Evolutionary conservation across 805 yeast genomes (phyloP).

Genomic region (Blastobotrys muscicola): DNA sequence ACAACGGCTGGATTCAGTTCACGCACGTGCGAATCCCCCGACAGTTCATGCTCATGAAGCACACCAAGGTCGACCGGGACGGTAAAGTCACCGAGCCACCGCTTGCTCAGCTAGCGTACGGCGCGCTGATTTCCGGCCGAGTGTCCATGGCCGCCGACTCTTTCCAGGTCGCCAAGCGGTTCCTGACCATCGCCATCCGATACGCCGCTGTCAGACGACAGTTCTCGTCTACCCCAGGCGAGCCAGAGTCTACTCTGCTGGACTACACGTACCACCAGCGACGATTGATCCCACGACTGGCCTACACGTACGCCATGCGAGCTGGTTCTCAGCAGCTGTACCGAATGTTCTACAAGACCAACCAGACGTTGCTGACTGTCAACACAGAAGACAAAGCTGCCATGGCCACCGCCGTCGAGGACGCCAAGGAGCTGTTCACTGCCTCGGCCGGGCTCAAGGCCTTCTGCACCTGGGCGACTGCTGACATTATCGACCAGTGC

Average conservation of each 20-base stretch:
- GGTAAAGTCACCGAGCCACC: constrained; percentile 72
- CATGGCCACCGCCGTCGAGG: constrained; percentile 40
- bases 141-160: constrained; percentile 85
- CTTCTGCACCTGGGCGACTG: constrained; percentile 78
- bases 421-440: constrained; percentile 68
- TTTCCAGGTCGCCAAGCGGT: constrained; percentile 67
- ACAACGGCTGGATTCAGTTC: constrained; percentile 94
- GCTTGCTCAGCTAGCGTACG: constrained; percentile 77
- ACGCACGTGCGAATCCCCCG: constrained; percentile 74
- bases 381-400: constrained; percentile 37
- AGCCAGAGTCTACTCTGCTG: constrained; percentile 59
- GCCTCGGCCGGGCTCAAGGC: constrained; percentile 84
- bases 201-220: constrained; percentile 87
- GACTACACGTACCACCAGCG: constrained; percentile 85
- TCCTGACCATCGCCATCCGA: constrained; percentile 75
- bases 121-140: constrained; percentile 80
- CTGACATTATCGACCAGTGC: constrained; percentile 72
- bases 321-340: constrained; percentile 59
- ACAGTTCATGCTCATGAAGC: constrained; percentile 70
- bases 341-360: constrained; percentile 35
- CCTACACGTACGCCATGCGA: constrained; percentile 67
- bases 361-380: constrained; percentile 34
- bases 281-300: constrained; percentile 71
- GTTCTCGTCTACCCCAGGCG: constrained; percentile 44
- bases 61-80: constrained; percentile 55